Base-by-base conservation (phyloP, 2,329 filamentous ascomycete species). In the Paradendryphiella salina region DNA sequence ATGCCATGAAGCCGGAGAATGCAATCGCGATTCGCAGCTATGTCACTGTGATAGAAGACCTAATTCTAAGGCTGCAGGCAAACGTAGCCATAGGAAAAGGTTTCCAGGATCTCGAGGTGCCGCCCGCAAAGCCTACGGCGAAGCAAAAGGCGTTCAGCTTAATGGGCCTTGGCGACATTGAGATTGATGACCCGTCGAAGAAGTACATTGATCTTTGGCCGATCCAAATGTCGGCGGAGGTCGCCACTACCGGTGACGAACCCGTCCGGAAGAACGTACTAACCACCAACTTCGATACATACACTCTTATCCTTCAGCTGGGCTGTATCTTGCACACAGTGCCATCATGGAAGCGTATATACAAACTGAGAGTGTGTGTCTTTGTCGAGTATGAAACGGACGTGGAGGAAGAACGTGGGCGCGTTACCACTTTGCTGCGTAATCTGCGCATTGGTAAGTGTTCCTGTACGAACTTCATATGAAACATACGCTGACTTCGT, bases 271-370 rank as follows among this genome's bases (percentile, higher is more conserved):
- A 80, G 54, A 85, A 84, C 62, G 79, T 94, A 5, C 72, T 93
- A 46, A 95, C 90, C 0, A 94, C 89, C 0, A 96, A 96, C 60
- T 95, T 96, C 69, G 90, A 96, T 70, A 96, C 90, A 0, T 95
- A 91, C 80, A 84, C 90, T 0, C 77, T 95, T n/a, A 94, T 95
- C 52, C 77, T 95, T 3, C 90, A 95, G 62, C 79, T 95, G 8
- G 90, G 91, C 0, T 93, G 89, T 61, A 95, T 96, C 50, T 73
- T 96, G 1, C 84, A 87, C 57, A 94, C 88, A 1, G 89, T 94
- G 0, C 86, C 87, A 2, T 84, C 86, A 0, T 96, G 90, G 89
- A 89, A 87, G 63, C 84, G 82, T 44, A 81, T 80, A 0, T 94
- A 89, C 69, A 80, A 78, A 33, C 74, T 95, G 6, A 85, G 90